phyloP scores from a whole-genome alignment of 2,329 filamentous ascomycete species.

The Fusarium bulbicola region DNA sequence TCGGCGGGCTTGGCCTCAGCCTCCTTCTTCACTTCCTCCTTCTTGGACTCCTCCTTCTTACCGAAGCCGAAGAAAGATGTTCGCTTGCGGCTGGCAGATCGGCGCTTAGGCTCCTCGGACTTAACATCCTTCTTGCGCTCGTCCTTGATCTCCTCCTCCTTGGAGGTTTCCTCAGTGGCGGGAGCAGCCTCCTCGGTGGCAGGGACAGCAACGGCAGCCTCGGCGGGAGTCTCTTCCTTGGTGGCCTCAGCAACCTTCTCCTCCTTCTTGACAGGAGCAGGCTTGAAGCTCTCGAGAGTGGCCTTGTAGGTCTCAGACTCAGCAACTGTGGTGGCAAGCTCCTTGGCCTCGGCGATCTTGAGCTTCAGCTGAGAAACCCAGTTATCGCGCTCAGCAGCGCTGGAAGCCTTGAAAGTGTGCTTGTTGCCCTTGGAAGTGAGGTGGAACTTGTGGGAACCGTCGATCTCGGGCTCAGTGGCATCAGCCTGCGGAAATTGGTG shows the following conservation, averaged over 20 bases:
- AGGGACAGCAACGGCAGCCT: conserved; percentile 40
- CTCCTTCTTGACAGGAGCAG: conserved; percentile 56
- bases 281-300: conserved; percentile 76
- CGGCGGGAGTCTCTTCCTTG: conserved; percentile 46
- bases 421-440: conserved; percentile 89
- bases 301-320: conserved; percentile 90
- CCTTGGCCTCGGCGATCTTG: conserved; percentile 87
- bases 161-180: conserved; percentile 47
- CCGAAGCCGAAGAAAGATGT: conserved; percentile 70
- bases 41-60: conserved; percentile 61
- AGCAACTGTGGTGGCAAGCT: conserved; percentile 75
- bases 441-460: conserved; percentile 82
- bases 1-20: conserved; percentile 51
- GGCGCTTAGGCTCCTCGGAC: conserved; percentile 68
- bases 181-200: conserved; percentile 39
- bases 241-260: conserved; percentile 49
- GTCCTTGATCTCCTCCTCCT: conserved; percentile 49
- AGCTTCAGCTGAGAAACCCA: conserved; percentile 88
- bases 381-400: conserved; percentile 82
- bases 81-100: conserved; percentile 73
- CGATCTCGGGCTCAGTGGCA: conserved; percentile 75
- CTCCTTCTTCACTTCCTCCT: conserved; percentile 59
- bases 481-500: conserved; percentile 56
- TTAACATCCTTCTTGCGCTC: conserved; percentile 57
- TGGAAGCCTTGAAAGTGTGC: conserved; percentile 89